Conservation (phyloP, 2,329 filamentous ascomycete species). For the Dactylonectria estremocensis region DNA sequence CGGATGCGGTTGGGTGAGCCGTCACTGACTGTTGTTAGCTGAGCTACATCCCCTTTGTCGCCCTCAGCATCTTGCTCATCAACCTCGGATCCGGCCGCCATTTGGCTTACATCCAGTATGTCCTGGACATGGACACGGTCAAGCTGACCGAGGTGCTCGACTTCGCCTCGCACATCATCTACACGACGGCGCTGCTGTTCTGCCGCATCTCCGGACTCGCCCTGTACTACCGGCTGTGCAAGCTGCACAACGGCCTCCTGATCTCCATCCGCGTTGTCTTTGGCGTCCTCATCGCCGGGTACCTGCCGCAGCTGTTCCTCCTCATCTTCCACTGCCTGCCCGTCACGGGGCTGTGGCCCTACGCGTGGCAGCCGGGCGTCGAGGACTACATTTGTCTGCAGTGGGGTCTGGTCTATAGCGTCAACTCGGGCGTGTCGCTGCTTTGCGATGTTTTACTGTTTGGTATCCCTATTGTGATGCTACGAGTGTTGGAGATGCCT, state of each 20-base stretch:
- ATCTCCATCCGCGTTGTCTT: constrained; percentile 55
- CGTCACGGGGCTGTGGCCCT: constrained; percentile 67
- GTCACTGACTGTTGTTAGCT: constrained; percentile 45
- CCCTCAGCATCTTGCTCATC: constrained; percentile 61
- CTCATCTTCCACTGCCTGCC: constrained; percentile 67
- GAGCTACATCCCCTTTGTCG: constrained; percentile 60
- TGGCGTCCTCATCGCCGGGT: constrained; percentile 58
- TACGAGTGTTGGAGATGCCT: constrained; percentile 61
- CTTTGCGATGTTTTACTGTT: constrained; percentile 67
- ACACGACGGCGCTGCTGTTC: constrained; percentile 64
- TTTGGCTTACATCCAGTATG: constrained; percentile 62
- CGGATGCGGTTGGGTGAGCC: too few species aligned
- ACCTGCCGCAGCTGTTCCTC: constrained; percentile 64
- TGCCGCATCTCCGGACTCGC: constrained; percentile 68
- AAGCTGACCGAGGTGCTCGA: constrained; percentile 63
- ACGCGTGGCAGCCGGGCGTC: constrained; percentile 61
- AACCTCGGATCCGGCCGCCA: constrained; percentile 64
- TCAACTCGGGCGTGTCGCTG: constrained; percentile 65
- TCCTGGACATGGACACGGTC: constrained; percentile 59
- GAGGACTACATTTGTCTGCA: constrained; percentile 61
- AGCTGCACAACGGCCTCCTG: constrained; percentile 54
- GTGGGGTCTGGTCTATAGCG: constrained; percentile 67
- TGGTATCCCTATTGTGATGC: constrained; percentile 64
- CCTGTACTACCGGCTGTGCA: constrained; percentile 65
- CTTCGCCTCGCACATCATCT: constrained; percentile 66